These are phyloP conservation scores for Arabis hirsuta DNA, from an alignment of 345 rosid genomes.

Conservation along the genomic window DNA sequence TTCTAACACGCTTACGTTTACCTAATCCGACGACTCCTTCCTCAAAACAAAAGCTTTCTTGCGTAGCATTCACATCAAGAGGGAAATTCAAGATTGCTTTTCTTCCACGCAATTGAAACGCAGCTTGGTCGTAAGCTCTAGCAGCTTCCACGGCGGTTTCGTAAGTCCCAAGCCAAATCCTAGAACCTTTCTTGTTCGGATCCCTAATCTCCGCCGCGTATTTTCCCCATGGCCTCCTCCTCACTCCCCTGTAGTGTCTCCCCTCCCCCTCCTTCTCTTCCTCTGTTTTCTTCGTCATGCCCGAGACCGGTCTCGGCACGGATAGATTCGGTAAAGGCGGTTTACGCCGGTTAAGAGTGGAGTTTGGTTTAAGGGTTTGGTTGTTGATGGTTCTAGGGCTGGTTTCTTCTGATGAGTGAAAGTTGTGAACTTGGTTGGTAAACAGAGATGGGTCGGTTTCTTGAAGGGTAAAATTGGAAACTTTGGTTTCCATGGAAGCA, in stretches of 20 bases:
- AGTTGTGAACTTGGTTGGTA: conserved; percentile 13
- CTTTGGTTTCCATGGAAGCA: conserved; percentile 47
- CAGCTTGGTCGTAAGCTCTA: conserved; percentile 84
- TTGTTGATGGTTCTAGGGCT: conserved; percentile 26
- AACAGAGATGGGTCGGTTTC: conserved; percentile 19
- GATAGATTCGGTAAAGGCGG: conserved; percentile 52
- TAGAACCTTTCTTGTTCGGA: conserved; percentile 79
- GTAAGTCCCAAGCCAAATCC: conserved; percentile 94
- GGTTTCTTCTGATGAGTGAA: conserved; percentile 12
- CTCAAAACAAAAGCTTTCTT: conserved; percentile 13
- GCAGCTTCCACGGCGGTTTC: conserved; percentile 87
- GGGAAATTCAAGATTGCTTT: conserved; percentile 94
- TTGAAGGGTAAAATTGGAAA: conserved; percentile 31
- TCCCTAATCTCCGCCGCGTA: conserved; percentile 93
- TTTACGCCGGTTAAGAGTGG: conserved; percentile 64
- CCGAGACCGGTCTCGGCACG: conserved; percentile 17
- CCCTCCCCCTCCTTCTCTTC: conserved; percentile 36
- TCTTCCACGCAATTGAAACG: conserved; percentile 81
- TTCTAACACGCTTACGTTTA: conserved; percentile 36
- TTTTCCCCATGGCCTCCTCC: conserved; percentile 91
- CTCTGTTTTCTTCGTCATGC: conserved; percentile 3
- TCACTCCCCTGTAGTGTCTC: conserved; percentile 81
- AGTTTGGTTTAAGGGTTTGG: conserved; percentile 42
- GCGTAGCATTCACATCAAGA: conserved; percentile 59
- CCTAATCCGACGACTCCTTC: conserved; percentile 28